Evolutionary conservation across 2,329 filamentous ascomycete genomes (phyloP), one percentile per base, ranked within the genome.

Genomic region (Sphaerostilbella broomeana): DNA sequence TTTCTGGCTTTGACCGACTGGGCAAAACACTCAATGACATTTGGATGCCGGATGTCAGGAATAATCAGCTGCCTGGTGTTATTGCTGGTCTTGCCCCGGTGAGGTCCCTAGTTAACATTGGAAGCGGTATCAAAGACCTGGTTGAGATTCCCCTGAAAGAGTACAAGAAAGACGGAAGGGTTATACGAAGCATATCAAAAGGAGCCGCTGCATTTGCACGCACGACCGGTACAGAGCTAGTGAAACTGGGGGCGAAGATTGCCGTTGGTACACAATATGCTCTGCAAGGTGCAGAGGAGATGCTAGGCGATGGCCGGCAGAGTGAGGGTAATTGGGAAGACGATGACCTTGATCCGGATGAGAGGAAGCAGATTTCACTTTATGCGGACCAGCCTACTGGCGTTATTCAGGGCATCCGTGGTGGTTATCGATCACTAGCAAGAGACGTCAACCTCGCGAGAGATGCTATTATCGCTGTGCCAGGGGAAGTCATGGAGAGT

Each of bases 201-300:
- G 92, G 94, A 2, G 88, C 89, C 0, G 69, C 82, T 7, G 83
- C 86, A 2, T 98, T 98, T 62, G 89, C 86, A 24, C 89, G 85
- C 54, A 95, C 88, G 1, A 98, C 92, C 0, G 89, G 89, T 3
- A 94, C 84, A 1, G 92, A 95, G 57, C 73, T 97, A n/a, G 84
- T 95, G 47, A 92, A 92, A 53, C 71, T 98, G 0, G 90, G 92
- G 10, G 92, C 92, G 31, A 97, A 95, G 61, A 70, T 97, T 35
- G 90, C 90, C 1, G 86, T 97, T 35, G 92, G 92, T 22, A 95
- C 94, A 3, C 92, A 97, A 55, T 92, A 84, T n/a, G 79, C 89
- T 12, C 75, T 98, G 2, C 84, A 95, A 56, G 85, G 84, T 13
- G 88, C 89, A 0, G 94, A 98, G 60, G 85, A 78, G 13, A 72